Conservation (phyloP, 2,329 filamentous ascomycete genomes). For the Penicillium sp. region DNA sequence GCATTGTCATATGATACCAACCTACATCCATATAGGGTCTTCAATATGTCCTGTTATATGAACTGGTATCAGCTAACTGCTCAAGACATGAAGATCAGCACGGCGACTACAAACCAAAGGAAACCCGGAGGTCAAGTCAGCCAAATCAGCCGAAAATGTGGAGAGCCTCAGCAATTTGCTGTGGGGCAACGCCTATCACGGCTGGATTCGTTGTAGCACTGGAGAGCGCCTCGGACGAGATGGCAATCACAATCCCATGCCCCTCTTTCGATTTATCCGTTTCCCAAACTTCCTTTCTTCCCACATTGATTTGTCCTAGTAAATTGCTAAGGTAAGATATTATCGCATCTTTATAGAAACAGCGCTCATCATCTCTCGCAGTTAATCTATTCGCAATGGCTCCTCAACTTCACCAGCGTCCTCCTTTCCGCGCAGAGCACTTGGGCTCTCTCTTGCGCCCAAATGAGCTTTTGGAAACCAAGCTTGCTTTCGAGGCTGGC, state of each 20-base stretch:
- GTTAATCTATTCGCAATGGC: conserved; percentile 26
- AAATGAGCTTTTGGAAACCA: conserved; percentile 57
- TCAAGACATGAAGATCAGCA: not conserved
- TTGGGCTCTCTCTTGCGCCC: conserved; percentile 69
- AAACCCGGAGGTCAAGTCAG: conserved; percentile 8
- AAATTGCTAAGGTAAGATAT: not conserved
- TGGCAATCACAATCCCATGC: conserved; percentile 11
- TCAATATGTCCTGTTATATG: not conserved
- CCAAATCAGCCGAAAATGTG: conserved; percentile 9
- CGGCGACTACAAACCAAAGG: conserved; percentile 1
- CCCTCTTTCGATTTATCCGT: conserved; percentile 17
- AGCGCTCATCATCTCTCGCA: not conserved
- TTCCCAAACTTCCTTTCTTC: conserved; percentile 1
- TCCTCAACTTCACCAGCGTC: conserved; percentile 41
- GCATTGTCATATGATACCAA: not conserved
- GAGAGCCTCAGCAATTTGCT: conserved; percentile 15
- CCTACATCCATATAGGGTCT: not conserved
- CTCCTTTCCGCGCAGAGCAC: conserved; percentile 70
- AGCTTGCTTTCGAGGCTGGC: conserved; percentile 57
- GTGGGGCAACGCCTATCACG: conserved; percentile 9
- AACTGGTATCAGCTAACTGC: too few species aligned
- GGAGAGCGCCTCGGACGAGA: not conserved
- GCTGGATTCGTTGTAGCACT: not conserved
- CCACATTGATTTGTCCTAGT: not conserved
- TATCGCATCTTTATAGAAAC: not conserved